Evolutionary conservation across 2,329 filamentous ascomycete genomes (phyloP).

Genomic region (Plenodomus lindquistii): DNA sequence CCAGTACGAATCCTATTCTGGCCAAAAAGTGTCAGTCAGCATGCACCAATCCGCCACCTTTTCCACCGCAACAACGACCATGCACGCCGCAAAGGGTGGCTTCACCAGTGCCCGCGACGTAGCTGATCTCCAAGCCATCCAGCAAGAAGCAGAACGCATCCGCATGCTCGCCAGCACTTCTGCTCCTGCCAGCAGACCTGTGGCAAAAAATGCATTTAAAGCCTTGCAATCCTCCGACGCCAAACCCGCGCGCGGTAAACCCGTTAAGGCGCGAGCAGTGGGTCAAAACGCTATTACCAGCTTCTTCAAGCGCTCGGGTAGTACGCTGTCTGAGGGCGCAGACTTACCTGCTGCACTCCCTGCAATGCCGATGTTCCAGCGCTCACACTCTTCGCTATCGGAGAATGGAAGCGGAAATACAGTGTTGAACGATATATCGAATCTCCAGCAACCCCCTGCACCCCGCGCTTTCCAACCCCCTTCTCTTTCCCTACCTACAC

Average conservation of each 20-base stretch:
- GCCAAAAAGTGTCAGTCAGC: constrained; percentile 25
- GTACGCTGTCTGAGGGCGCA: constrained; percentile 15
- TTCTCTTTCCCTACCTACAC: constrained; percentile 27
- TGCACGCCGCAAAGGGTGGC: constrained; percentile 26
- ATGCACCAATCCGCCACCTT: constrained; percentile 37
- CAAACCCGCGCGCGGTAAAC: constrained; percentile 20
- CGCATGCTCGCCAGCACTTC: constrained; percentile 22
- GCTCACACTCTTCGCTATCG: constrained; percentile 25
- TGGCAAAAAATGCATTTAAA: constrained; percentile 24
- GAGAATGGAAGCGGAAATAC: too few species aligned
- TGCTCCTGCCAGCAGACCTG: neutral
- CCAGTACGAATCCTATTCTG: constrained; percentile 1
- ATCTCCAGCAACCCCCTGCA: constrained; percentile 19
- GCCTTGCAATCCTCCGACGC: constrained; percentile 19
- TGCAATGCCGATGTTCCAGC: constrained; percentile 14
- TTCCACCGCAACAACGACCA: constrained; percentile 29
- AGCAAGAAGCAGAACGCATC: constrained; percentile 42
- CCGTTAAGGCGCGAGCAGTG: constrained; percentile 44
- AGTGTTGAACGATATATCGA: constrained; percentile 41
- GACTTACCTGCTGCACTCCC: constrained; percentile 6
- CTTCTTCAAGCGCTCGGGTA: constrained; percentile 52
- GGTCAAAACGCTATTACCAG: constrained; percentile 57
- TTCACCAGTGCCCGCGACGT: constrained; percentile 46
- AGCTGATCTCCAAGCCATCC: constrained; percentile 41
- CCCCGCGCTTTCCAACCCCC: constrained; percentile 22